Evolutionary conservation across 257 asterid genomes (phyloP).

Genomic region (Przewalskia tangutica): DNA sequence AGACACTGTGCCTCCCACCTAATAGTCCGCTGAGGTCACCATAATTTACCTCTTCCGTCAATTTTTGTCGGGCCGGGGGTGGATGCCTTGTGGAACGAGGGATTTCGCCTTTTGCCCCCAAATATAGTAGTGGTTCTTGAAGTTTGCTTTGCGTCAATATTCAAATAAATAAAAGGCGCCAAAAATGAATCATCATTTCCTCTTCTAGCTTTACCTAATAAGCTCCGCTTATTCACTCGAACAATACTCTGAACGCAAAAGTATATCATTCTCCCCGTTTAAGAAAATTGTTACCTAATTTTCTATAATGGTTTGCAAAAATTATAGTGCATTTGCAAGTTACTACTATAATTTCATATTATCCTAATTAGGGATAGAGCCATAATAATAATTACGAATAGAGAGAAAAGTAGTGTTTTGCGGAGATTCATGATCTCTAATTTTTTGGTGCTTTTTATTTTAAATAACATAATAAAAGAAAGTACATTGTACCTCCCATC

Average conservation of each 20-base stretch:
- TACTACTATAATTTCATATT: not conserved
- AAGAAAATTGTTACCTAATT: not conserved
- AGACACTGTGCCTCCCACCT: too few relatives aligned
- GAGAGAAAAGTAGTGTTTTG: not conserved
- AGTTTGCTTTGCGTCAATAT: not conserved
- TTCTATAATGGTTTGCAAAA: not conserved
- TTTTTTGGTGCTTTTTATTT: not conserved
- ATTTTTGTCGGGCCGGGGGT: too few relatives aligned
- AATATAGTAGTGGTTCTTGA: too few relatives aligned
- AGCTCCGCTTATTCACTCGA: not conserved
- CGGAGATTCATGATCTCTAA: slow-evolving; percentile 52
- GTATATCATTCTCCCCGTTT: not conserved
- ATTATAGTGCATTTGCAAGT: not conserved
- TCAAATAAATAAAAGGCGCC: not conserved
- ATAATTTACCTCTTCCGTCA: too few relatives aligned
- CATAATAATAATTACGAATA: too few relatives aligned
- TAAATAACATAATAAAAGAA: not conserved
- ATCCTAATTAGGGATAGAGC: too few relatives aligned
- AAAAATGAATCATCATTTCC: not conserved
- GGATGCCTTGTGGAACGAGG: too few relatives aligned
- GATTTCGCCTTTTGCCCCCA: too few relatives aligned
- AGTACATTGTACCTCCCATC: too few relatives aligned
- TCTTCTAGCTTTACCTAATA: not conserved
- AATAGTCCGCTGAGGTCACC: too few relatives aligned
- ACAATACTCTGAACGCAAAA: not conserved